A percentile compares a stretch with the other conserved stretches of the same genome.
Conservation (phyloP, 257 asterid genomes). For the Marsdenia floribunda region DNA sequence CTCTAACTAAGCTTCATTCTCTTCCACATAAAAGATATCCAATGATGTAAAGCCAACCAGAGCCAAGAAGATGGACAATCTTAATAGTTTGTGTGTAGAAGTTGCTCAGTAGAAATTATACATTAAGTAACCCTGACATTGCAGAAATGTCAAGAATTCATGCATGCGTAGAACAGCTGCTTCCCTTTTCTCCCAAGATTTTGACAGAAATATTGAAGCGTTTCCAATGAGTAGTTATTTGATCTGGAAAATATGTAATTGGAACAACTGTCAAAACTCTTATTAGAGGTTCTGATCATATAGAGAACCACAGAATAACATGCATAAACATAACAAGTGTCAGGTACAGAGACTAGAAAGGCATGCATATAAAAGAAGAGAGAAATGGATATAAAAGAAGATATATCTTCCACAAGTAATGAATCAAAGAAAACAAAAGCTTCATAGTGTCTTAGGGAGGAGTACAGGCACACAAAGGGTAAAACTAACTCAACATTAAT, state of each 20-base stretch:
- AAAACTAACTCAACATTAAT: background rate
- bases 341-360: background rate
- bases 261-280: constrained; percentile 10
- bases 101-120: constrained; percentile 34
- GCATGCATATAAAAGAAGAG: background rate
- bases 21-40: constrained; percentile 14
- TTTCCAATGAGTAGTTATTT: constrained; percentile 24
- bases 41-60: constrained; percentile 12
- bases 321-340: background rate
- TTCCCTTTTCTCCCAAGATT: constrained; percentile 39
- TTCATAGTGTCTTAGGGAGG: background rate
- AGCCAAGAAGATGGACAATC: constrained; percentile 16
- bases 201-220: constrained; percentile 29
- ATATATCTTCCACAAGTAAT: background rate
- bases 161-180: constrained; percentile 49
- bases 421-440: background rate
- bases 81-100: constrained; percentile 1
- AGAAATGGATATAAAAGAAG: background rate
- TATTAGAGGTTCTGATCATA: background rate
- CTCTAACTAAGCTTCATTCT: background rate
- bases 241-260: constrained; percentile 25
- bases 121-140: constrained; percentile 93
- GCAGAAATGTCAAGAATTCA: constrained; percentile 65
- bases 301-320: background rate
- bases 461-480: background rate